phyloP scores from a whole-genome alignment of 2,329 filamentous ascomycete species.

The Daldinia eschscholtzii region DNA sequence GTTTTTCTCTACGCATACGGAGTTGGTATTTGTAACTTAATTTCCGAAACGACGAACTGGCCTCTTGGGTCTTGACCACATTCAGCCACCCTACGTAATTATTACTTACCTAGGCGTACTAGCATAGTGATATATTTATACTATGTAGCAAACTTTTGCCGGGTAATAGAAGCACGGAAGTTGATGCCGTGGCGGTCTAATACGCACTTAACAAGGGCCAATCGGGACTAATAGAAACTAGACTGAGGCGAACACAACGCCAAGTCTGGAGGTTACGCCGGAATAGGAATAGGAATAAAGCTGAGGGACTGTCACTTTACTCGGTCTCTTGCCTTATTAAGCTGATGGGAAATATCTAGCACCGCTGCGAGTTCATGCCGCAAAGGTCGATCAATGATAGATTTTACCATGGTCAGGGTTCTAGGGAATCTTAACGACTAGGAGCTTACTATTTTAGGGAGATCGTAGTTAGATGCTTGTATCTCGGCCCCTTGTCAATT shows the following conservation, averaged over 20 bases:
- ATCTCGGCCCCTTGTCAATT: conserved; percentile 27
- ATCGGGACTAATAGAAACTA: conserved; percentile 20
- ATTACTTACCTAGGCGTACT: background rate
- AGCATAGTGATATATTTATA: background rate
- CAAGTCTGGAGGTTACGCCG: conserved; percentile 31
- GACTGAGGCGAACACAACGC: conserved; percentile 23
- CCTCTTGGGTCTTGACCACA: background rate
- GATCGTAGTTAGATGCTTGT: conserved; percentile 28
- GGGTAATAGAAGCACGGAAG: conserved; percentile 1
- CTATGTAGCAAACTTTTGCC: background rate
- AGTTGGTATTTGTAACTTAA: conserved; percentile 13
- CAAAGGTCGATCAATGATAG: conserved; percentile 27
- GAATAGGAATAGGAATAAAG: conserved; percentile 10
- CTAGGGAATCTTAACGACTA: conserved; percentile 20
- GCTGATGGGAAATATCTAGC: conserved; percentile 19
- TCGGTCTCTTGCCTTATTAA: conserved; percentile 22
- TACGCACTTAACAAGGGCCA: background rate
- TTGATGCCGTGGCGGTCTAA: conserved; percentile 8
- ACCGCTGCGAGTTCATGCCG: conserved; percentile 8
- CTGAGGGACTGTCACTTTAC: conserved; percentile 19
- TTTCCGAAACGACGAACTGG: conserved; percentile 18
- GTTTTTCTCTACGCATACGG: background rate
- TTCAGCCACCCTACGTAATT: conserved; percentile 1
- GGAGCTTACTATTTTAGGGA: conserved; percentile 30
- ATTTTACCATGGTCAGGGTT: conserved; percentile 14